A percentile compares a stretch with the other conserved stretches of the same genome.
phyloP scores from a whole-genome alignment of 2,329 filamentous ascomycete genomes.

The Chlorencoelia australis region DNA sequence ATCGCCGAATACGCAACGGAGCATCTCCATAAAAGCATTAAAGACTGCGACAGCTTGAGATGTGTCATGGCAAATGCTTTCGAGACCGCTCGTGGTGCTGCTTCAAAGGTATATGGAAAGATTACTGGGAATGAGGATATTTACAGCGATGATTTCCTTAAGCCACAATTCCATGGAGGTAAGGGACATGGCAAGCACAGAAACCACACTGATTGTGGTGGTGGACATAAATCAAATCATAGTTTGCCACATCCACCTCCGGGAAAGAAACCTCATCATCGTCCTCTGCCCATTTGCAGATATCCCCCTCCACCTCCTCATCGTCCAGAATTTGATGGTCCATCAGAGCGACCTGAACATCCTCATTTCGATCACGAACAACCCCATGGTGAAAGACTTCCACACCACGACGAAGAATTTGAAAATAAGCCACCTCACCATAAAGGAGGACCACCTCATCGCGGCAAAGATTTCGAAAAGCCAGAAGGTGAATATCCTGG shows the following conservation, averaged over 20 bases:
- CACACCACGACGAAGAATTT: no score
- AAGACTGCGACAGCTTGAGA: constrained; percentile 33
- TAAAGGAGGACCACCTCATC: not conserved
- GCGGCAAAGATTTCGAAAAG: not conserved
- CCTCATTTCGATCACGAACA: not conserved
- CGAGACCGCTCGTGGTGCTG: constrained; percentile 30
- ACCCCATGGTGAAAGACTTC: not conserved
- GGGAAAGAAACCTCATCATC: constrained; percentile 19
- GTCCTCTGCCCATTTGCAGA: constrained; percentile 20
- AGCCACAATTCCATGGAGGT: constrained; percentile 4
- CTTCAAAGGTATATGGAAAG: constrained; percentile 27
- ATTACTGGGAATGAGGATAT: constrained; percentile 13
- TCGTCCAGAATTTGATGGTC: constrained; percentile 1
- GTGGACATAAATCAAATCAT: constrained; percentile 18
- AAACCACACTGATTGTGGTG: constrained; percentile 12
- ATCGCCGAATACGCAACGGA: constrained; percentile 27
- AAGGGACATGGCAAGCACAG: constrained; percentile 1
- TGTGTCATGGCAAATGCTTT: constrained; percentile 35
- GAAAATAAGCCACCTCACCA: no score
- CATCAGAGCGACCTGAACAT: constrained; percentile 2
- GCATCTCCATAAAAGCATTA: constrained; percentile 26
- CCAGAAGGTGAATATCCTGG: no score
- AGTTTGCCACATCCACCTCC: constrained; percentile 19
- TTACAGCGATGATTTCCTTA: constrained; percentile 1
- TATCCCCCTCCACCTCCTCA: constrained; percentile 16